Evolutionary conservation across 192 early-diverging fungal genomes (phyloP).

Genomic region (Entomortierella lignicola): DNA sequence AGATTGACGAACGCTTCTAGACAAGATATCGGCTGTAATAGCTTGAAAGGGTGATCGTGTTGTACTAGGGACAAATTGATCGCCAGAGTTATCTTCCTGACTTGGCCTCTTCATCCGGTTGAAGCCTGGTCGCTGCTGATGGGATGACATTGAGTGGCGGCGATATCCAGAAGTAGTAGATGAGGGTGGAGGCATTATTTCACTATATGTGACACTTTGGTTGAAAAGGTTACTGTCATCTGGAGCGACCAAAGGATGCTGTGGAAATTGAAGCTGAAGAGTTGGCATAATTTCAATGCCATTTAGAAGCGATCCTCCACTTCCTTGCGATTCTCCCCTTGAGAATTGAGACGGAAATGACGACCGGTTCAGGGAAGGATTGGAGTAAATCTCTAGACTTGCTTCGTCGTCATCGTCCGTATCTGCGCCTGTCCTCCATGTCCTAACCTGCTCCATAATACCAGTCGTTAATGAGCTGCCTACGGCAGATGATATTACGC

Average conservation of each 20-base stretch:
- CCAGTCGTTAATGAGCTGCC: slow-evolving; percentile 48
- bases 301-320: slow-evolving; percentile 40
- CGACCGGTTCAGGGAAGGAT: slow-evolving; percentile 29
- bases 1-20: slow-evolving; percentile 17
- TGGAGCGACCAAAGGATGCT: slow-evolving; percentile 38
- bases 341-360: slow-evolving; percentile 42
- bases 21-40: slow-evolving; percentile 28
- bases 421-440: slow-evolving; percentile 47
- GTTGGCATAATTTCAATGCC: slow-evolving; percentile 50
- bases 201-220: slow-evolving; percentile 11
- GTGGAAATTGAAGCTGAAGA: slow-evolving; percentile 46
- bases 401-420: slow-evolving; percentile 52
- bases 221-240: slow-evolving; percentile 5
- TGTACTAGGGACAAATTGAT: slow-evolving; percentile 44
- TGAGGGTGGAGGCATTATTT: slow-evolving; percentile 47
- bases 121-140: slow-evolving; percentile 17
- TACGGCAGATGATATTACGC: slow-evolving; percentile 42
- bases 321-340: slow-evolving; percentile 21
- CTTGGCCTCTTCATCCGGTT: slow-evolving; percentile 12
- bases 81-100: slow-evolving; percentile 35
- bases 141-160: slow-evolving; percentile 39
- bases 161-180: slow-evolving; percentile 36
- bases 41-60: slow-evolving; percentile 23
- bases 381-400: slow-evolving; percentile 46
- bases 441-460: slow-evolving; percentile 54